Evolutionary conservation across 192 early-diverging fungal genomes (phyloP), one percentile per base, ranked within the genome.

Genomic region (Jimgerdemannia lactiflua): DNA sequence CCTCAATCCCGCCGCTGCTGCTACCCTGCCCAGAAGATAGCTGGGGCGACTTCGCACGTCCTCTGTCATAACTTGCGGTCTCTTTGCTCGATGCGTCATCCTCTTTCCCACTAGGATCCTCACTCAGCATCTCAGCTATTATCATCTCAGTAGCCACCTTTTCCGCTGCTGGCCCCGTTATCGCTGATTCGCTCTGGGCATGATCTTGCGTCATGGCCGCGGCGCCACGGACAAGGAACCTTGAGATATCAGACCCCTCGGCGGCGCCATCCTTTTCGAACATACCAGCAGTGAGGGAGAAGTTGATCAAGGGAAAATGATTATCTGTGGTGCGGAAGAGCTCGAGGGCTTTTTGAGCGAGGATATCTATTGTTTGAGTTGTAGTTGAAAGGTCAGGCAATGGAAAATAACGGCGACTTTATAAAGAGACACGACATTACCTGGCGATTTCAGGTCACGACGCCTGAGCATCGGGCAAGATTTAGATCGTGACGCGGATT

Each of bases 221-320:
- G 8, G 6, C 49, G 6, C 49, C 49, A 59, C 49, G 49, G 18
- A 20, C 67, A 41, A 81, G 65, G 19, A 78, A 81, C 43, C 73
- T 73, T 8, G 64, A 42, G 65, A 81, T 81, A 59, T 72, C 71
- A 4, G 74, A 66, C 18, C 20, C 73, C 41, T 65, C 70, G 7
- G 71, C 18, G 8, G 70, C 41, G 39, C 72, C 65, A 40, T 74
- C 75, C 65, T 70, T 42, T 19, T 20, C 8, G 39, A 82, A 67
- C 3, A 77, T 72, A 54, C 71, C 74, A 4, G 76, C 80, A 11
- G 69, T 17, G 8, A 77, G 11, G 54, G 80, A 77, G 7, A 81
- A 42, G 29, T 67, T 67, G 20, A 68, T 10, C 14, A 73, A 69
- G 14, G 80, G 80, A 72, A 73, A 78, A 4, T 43, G 20, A 14